Evolutionary conservation across 2,329 filamentous ascomycete species (phyloP).

Genomic region (Periconia macrospinosa): DNA sequence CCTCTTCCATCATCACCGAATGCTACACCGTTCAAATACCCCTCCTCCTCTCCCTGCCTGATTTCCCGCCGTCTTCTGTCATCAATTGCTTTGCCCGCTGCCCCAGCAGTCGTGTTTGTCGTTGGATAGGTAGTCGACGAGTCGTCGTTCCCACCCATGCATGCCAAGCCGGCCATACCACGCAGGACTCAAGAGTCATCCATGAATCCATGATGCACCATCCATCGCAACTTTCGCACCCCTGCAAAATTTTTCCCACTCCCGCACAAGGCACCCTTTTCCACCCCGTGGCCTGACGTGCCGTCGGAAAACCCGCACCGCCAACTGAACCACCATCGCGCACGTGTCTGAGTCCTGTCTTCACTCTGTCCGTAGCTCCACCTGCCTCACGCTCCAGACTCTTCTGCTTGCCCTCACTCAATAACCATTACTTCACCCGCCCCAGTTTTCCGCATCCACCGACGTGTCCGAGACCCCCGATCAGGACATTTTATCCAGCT

Average conservation of each 20-base stretch:
- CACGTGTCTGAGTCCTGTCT: constrained; percentile 25
- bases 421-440: constrained; percentile 17
- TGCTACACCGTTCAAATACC: not conserved
- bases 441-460: constrained; percentile 8
- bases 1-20: no score
- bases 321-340: constrained; percentile 25
- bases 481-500: constrained; percentile 6
- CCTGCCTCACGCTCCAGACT: constrained; percentile 33
- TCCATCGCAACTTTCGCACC: not conserved
- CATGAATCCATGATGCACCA: no score
- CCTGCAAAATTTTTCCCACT: constrained; percentile 6
- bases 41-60: constrained; percentile 1
- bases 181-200: no score
- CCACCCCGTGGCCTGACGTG: constrained; percentile 18
- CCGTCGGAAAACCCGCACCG: constrained; percentile 1
- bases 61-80: not conserved
- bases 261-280: constrained; percentile 17
- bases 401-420: constrained; percentile 11
- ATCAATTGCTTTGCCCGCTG: constrained; percentile 18
- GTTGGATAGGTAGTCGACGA: constrained; percentile 6
- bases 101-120: no score
- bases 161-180: constrained; percentile 26
- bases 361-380: constrained; percentile 21
- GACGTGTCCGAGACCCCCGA: constrained; percentile 12
- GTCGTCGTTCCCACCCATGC: constrained; percentile 15